Percentiles rank a stretch among this genome's conserved stretches.
These are phyloP conservation scores for Aspergillus ellipticus DNA, from an alignment of 495 filamentous ascomycete species.

Conservation along the genomic window DNA sequence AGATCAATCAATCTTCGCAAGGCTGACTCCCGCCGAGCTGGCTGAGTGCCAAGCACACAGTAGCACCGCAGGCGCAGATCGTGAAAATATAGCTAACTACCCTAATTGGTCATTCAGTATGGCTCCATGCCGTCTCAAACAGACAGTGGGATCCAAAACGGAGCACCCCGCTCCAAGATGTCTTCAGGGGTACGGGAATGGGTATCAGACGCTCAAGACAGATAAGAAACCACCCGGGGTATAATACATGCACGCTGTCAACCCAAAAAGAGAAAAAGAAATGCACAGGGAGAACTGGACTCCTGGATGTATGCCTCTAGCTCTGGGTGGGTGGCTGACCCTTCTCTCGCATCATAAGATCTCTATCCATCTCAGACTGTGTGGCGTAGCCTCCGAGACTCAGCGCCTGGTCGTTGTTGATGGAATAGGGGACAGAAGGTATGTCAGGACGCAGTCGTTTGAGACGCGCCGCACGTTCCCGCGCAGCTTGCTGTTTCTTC, in stretches of 20 bases:
- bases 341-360: conserved; percentile 26
- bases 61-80: not conserved
- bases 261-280: not conserved
- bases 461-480: conserved; percentile 28
- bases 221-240: conserved; percentile 2
- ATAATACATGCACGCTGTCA: conserved; percentile 3
- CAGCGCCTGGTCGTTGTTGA: conserved; percentile 27
- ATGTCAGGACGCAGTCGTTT: conserved; percentile 29
- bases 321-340: conserved; percentile 2
- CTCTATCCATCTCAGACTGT: conserved; percentile 29
- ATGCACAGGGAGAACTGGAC: conserved; percentile 1
- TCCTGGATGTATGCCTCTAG: not conserved
- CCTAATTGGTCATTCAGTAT: not conserved
- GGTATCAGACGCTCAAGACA: conserved; percentile 1
- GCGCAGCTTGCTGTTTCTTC: conserved; percentile 20
- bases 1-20: not conserved
- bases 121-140: not conserved
- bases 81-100: not conserved
- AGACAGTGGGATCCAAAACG: not conserved
- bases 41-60: not conserved
- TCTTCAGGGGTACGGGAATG: not conserved
- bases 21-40: not conserved
- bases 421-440: conserved; percentile 16
- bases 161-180: not conserved
- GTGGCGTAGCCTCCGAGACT: conserved; percentile 28